Percentiles rank a stretch among this genome's conserved stretches.
Evolutionary conservation across 257 asterid species (phyloP).

Genomic region (Rhazya stricta): DNA sequence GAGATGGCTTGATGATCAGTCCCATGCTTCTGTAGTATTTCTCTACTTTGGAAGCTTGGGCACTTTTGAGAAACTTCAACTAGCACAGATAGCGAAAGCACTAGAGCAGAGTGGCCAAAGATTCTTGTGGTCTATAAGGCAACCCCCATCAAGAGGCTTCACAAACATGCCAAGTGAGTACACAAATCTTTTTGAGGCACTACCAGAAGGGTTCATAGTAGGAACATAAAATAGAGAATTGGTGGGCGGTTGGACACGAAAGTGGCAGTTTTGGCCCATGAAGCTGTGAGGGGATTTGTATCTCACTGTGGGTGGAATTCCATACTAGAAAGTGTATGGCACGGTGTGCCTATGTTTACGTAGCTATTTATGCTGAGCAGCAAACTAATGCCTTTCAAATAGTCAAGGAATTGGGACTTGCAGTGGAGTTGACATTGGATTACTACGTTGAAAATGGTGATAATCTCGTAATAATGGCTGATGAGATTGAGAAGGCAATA

Average conservation of each 20-base stretch:
- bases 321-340: background rate
- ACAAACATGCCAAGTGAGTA: background rate
- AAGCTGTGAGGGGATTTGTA: no score
- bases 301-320: background rate
- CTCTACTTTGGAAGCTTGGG: conserved; percentile 19
- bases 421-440: background rate
- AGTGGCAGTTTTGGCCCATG: no score
- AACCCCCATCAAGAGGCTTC: background rate
- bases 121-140: conserved; percentile 15
- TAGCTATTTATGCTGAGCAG: background rate
- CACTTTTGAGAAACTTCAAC: conserved; percentile 1
- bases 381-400: background rate
- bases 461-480: background rate
- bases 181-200: background rate
- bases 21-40: conserved; percentile 9
- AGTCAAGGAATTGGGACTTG: background rate
- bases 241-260: background rate
- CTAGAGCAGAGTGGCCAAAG: conserved; percentile 4
- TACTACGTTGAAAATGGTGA: background rate
- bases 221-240: background rate
- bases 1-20: conserved; percentile 12
- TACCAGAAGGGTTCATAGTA: conserved; percentile 1
- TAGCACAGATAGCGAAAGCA: conserved; percentile 2
- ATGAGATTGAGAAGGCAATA: conserved; percentile 9
- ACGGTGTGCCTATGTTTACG: background rate